Percentiles rank a stretch among this genome's conserved stretches.
Evolutionary conservation across 805 yeast species (phyloP).

Genomic region (Saccharomycopsis vini): DNA sequence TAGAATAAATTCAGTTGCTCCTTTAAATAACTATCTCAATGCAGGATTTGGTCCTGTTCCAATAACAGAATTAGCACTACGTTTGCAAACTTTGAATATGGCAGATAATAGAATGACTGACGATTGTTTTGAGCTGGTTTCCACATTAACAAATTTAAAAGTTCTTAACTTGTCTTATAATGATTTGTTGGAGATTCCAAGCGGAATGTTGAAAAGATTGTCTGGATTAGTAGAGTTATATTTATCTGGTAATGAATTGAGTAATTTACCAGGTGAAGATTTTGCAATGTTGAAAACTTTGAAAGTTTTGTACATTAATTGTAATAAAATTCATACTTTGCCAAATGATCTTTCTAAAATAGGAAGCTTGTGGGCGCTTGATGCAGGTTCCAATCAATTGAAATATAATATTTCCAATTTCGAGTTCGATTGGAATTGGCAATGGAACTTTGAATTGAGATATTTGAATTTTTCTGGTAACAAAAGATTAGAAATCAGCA

Average conservation of each 20-base stretch:
- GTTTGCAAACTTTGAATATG: conserved; percentile 49
- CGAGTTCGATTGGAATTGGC: conserved; percentile 98
- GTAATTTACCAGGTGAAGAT: conserved; percentile 79
- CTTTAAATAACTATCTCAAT: background rate
- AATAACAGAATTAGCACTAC: conserved; percentile 31
- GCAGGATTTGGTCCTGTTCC: background rate
- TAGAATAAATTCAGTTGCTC: background rate
- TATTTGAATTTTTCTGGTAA: conserved; percentile 90
- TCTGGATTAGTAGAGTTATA: conserved; percentile 53
- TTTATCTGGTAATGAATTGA: conserved; percentile 74
- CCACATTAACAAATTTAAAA: conserved; percentile 48
- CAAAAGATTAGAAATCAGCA: conserved; percentile 69
- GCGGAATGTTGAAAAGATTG: conserved; percentile 55
- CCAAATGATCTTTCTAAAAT: conserved; percentile 83
- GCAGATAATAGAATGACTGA: conserved; percentile 83
- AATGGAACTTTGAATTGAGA: conserved; percentile 62
- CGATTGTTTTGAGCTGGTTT: conserved; percentile 60
- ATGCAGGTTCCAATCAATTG: conserved; percentile 83
- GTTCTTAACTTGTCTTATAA: conserved; percentile 75
- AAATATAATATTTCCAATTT: conserved; percentile 89
- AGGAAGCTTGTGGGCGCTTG: conserved; percentile 56
- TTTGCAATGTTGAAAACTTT: conserved; percentile 52
- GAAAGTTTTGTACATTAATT: conserved; percentile 60
- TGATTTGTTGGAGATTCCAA: conserved; percentile 72
- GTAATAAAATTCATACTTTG: conserved; percentile 74